Base-by-base conservation (phyloP, 2,329 filamentous ascomycete species). In the Aureobasidium sp. region DNA sequence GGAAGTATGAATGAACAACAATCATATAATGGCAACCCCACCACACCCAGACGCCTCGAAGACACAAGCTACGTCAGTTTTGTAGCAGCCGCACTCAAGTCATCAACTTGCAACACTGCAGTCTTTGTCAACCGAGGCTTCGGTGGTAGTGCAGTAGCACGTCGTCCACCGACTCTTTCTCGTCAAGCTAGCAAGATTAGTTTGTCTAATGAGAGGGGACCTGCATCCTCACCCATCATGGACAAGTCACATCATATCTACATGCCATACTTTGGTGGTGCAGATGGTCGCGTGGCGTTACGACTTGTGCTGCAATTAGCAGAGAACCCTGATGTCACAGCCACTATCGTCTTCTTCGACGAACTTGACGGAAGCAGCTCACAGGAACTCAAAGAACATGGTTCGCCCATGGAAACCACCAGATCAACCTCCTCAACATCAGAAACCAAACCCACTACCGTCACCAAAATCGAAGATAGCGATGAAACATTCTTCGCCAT, bases 231-330 rank as follows among this genome's bases (percentile, higher is more conserved):
- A 1, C 88, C 91, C 0, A 84, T 90, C 7, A 82, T 84, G 8
- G 88, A 93, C 72, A 90, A 90, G 67, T 90, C 88, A 42, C 94
- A 97, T 75, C 94, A 95, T 75, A 86, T 98, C 70, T 95, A 97
- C 76, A 84, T 97, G 63, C 92, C 95, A 0, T 98, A 94, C 79
- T 90, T 97, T 67, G 95, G 95, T 23, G 93, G 93, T 11, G 81
- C 84, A 1, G 96, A 99, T 74, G 95, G 98, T 73, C 87, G 89
- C 10, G 88, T 91, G 6, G 95, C 94, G 0, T 84, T 98, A 0
- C 85, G 90, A 1, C 88, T 98, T 29, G 91, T 95, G 4, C 84
- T 98, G 4, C 95, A 98, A 74, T 85, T 99, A 1, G 93, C 91
- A 1, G 90, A 91, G 75, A 96, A 94, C 72, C 86, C 88, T 5